Base-by-base conservation (phyloP, 805 yeast species). In the Debaryomyces hansenii region DNA sequence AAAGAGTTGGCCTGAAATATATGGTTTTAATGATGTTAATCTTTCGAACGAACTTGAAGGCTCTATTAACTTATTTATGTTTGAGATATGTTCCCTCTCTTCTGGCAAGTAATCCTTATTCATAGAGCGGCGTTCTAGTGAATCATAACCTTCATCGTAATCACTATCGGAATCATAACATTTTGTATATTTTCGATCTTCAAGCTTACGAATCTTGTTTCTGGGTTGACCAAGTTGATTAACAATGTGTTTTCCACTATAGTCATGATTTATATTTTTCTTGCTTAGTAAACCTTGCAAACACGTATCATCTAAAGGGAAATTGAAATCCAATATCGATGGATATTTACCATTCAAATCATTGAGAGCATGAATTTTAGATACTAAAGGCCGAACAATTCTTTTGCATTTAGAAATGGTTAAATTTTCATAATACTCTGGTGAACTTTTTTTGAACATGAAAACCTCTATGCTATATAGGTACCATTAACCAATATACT, bases 321-420 rank as follows among this genome's bases (percentile, higher is more conserved):
- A 31, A n/a, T 31, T 44, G 38, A 57, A 45, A 9, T 50, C 55
- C 6, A 55, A 34, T 16, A 57, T 45, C 4, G 51, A 45, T 3
- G 75, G 72, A 42, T 59, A 56, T 47, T 67, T 65, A 7, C 48
- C 41, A 35, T 52, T 53, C 15, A 58, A 41, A 38, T 66, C 68
- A 20, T 66, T 64, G 34, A 72, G 58, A 4, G 58, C 49, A 48
- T 69, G 74, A 36, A 70, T 58, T 47, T 68, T 69, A 24, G 73
- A 54, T 4, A 68, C 48, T 15, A 72, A 55, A 18, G 77, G 77
- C 12, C 77, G 60, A 7, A 63, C 58, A 1, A 65, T 50, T 35
- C 75, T 54, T 49, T 66, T 68, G 54, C 70, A 67, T 40, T 62
- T 58, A 14, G 65, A 44, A 12, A 56, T 46, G 24, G 56, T 40